phyloP scores from a whole-genome alignment of 2,329 filamentous ascomycete species.

The Hawksworthiomyces lignivorus region DNA sequence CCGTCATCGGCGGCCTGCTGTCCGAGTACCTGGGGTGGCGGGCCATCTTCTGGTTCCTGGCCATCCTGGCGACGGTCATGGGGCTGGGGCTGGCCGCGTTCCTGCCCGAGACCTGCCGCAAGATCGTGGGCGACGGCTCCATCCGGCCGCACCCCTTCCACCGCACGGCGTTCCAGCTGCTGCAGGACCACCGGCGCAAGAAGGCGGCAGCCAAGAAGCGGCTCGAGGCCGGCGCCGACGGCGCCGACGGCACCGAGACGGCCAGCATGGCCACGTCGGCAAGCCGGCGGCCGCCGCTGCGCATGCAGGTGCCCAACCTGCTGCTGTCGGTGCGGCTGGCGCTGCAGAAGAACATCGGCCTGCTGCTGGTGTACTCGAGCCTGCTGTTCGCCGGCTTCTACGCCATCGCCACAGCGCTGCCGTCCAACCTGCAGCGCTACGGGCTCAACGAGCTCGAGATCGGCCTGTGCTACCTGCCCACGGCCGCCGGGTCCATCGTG shows the following conservation, averaged over 20 bases:
- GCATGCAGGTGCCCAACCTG: constrained; percentile 51
- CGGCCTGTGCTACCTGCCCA: constrained; percentile 45
- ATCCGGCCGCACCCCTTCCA: constrained; percentile 19
- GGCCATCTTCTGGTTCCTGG: constrained; percentile 55
- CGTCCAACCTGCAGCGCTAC: constrained; percentile 40
- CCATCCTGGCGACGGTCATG: constrained; percentile 35
- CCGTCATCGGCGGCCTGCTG: constrained; percentile 52
- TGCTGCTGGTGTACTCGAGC: constrained; percentile 36
- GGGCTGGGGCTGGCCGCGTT: constrained; percentile 37
- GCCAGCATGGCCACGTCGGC: background rate
- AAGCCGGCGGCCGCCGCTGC: constrained; percentile 8
- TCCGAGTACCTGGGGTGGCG: constrained; percentile 51
- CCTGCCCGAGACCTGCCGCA: constrained; percentile 45
- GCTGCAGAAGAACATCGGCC: constrained; percentile 68
- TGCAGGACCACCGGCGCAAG: constrained; percentile 1
- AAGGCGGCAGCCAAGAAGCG: background rate
- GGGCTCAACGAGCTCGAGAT: constrained; percentile 48
- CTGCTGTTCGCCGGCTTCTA: constrained; percentile 45
- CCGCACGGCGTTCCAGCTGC: constrained; percentile 12
- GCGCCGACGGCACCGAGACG: background rate
- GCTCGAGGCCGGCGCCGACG: background rate
- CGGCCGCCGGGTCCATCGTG: constrained; percentile 41
- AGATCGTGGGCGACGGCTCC: constrained; percentile 46
- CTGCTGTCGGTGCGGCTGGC: constrained; percentile 74
- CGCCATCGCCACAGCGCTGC: constrained; percentile 37